Evolutionary conservation across 805 yeast genomes (phyloP).

Genomic region (Barnettozyma wickerhamii): DNA sequence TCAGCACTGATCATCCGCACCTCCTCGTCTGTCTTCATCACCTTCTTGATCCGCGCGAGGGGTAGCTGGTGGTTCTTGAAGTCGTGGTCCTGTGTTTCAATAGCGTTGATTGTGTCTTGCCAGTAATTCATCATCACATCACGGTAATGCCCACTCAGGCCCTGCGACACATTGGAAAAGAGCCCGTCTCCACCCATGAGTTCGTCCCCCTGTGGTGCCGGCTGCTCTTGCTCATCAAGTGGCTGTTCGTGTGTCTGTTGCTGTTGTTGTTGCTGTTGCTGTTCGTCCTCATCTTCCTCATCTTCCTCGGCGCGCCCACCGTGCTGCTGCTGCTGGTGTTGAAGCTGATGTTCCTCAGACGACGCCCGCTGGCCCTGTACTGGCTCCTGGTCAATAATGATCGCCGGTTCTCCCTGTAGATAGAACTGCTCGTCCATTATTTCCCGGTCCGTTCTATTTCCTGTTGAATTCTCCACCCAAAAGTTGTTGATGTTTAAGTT

Average conservation of each 20-base stretch:
- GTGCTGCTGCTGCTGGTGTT: slow-evolving; percentile 4
- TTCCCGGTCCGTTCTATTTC: neutral
- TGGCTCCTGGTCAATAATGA: slow-evolving; percentile 17
- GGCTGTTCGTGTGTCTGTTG: slow-evolving; percentile 16
- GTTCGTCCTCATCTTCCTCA: neutral
- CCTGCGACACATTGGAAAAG: slow-evolving; percentile 90
- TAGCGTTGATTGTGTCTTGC: slow-evolving; percentile 92
- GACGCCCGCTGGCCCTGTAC: neutral
- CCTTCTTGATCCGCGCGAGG: slow-evolving; percentile 92
- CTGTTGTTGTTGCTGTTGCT: slow-evolving; percentile 8
- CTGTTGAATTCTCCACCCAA: neutral
- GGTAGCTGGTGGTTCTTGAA: slow-evolving; percentile 95
- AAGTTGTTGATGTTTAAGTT: neutral
- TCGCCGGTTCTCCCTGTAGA: slow-evolving; percentile 19
- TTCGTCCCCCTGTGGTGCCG: slow-evolving; percentile 35
- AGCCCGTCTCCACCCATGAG: slow-evolving; percentile 52
- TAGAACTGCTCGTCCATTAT: slow-evolving; percentile 19
- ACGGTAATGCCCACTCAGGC: slow-evolving; percentile 73
- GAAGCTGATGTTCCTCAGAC: slow-evolving; percentile 3
- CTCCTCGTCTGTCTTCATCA: slow-evolving; percentile 96
- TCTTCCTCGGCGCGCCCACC: neutral
- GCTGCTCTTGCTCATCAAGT: slow-evolving; percentile 21
- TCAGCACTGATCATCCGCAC: slow-evolving; percentile 98
- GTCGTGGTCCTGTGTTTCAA: slow-evolving; percentile 82
- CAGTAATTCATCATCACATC: slow-evolving; percentile 94